Evolutionary conservation across 176 grass and related monocot genomes (phyloP), one percentile per base, ranked within the genome.

Genomic region (Echinochloa phyllopogon): DNA sequence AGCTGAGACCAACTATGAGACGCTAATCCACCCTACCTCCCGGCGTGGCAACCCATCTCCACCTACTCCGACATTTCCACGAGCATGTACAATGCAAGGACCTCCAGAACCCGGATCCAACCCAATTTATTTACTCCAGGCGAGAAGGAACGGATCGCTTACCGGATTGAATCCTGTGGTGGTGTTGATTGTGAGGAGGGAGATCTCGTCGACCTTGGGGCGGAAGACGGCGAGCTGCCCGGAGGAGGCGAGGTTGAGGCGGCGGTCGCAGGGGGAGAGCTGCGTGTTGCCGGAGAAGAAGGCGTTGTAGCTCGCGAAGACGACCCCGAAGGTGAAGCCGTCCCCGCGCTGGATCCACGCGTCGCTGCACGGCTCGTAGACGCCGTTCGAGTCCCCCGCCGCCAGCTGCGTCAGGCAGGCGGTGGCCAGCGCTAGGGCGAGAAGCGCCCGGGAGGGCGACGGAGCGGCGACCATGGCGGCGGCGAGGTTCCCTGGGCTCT

Each of bases 121-220:
- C 62, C 40, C 3, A 29, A 78, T 8, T 42, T 36, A 51, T 62
- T 12, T 36, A 21, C 3, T 1, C 69, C 69, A 25, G 62, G 18
- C 51, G 42, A 67, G 51, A 50, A 37, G 41, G 20, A 18, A 7
- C 17, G 40, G 42, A 82, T 43, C 74, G 50, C 86, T 90, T 71
- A 96, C 94, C 29, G 91, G 91, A 80, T 91, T 53, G 49, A 96
- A 93, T 25, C 84, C 91, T 3, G 89, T 80, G 44, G 96, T 99
- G 55, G 96, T 96, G 77, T 99, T 96, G 88, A 96, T 52, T 65
- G 97, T 99, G 89, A 99, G 97, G 18, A 99, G 97, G 33, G 97
- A 94, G 88, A 99, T 99, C 91, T 99, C 93, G 78, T 99, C 97
- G 52, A 99, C 86, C 88, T 86, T 96, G 87, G 97, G 94, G 58